A percentile compares a stretch with the other conserved stretches of the same genome.
These are phyloP conservation scores for Lithohypha guttulata DNA, from an alignment of 2,329 filamentous ascomycete species.

Conservation along the genomic window DNA sequence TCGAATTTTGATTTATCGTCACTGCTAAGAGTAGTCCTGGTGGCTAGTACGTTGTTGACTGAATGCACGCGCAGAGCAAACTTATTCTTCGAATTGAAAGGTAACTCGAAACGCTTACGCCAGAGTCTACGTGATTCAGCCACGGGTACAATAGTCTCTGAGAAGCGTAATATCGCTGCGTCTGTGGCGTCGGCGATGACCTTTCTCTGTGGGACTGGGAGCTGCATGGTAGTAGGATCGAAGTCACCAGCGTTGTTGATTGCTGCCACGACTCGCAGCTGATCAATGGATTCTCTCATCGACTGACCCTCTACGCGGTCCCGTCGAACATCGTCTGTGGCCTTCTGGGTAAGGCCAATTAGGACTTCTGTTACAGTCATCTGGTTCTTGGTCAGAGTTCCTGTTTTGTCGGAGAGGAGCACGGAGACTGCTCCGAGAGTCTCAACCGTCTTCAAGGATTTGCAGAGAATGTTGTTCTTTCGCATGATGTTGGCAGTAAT, in stretches of 20 bases:
- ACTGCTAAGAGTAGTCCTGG: slow-evolving; percentile 22
- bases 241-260: slow-evolving; percentile 70
- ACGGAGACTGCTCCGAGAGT: slow-evolving; percentile 62
- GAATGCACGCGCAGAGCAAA: slow-evolving; percentile 60
- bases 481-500: slow-evolving; percentile 69
- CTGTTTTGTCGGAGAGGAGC: slow-evolving; percentile 69
- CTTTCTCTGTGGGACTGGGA: slow-evolving; percentile 50
- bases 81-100: slow-evolving; percentile 77
- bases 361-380: slow-evolving; percentile 63
- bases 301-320: slow-evolving; percentile 19
- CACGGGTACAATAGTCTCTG: slow-evolving; percentile 53
- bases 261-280: slow-evolving; percentile 51
- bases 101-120: slow-evolving; percentile 56
- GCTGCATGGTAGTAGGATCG: slow-evolving; percentile 51
- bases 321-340: slow-evolving; percentile 41
- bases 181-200: slow-evolving; percentile 70
- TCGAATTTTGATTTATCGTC: slow-evolving; percentile 23
- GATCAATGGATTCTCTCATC: slow-evolving; percentile 37
- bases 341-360: slow-evolving; percentile 44
- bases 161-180: slow-evolving; percentile 61
- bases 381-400: slow-evolving; percentile 48
- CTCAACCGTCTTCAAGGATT: slow-evolving; percentile 68
- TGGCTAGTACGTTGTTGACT: slow-evolving; percentile 16
- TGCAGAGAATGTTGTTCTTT: slow-evolving; percentile 67
- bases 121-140: slow-evolving; percentile 51